Conservation (phyloP, 345 rosid species). For the Populus alba region DNA sequence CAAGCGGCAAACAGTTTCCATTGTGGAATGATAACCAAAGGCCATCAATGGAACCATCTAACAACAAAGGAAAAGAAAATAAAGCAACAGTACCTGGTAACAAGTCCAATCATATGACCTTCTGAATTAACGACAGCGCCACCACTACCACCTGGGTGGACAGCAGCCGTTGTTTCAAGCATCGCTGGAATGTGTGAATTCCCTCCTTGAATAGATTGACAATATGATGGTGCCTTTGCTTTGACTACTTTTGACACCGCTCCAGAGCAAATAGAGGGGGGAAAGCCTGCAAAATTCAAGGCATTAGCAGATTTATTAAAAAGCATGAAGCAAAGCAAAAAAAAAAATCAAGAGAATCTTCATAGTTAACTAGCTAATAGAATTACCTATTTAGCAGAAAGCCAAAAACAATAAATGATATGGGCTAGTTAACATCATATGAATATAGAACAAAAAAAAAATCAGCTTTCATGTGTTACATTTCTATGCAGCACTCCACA, state of each 20-base stretch:
- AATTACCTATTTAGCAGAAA: not conserved
- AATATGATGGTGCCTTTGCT: slow-evolving; percentile 33
- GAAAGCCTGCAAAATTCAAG: slow-evolving; percentile 45
- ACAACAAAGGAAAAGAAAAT: not conserved
- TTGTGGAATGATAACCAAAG: not conserved
- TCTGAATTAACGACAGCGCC: slow-evolving; percentile 78
- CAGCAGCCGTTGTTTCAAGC: slow-evolving; percentile 97
- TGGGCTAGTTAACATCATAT: not conserved
- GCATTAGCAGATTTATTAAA: not conserved
- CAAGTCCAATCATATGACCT: slow-evolving; percentile 86
- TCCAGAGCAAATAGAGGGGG: slow-evolving; percentile 80
- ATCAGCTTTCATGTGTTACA: not conserved
- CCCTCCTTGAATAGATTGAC: slow-evolving; percentile 29
- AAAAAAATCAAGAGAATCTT: not conserved
- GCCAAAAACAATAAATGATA: not conserved
- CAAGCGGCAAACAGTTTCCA: not conserved
- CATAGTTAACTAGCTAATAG: not conserved
- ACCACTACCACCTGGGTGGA: slow-evolving; percentile 95
- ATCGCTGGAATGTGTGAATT: slow-evolving; percentile 57
- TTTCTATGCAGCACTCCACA: not conserved
- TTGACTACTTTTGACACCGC: slow-evolving; percentile 81
- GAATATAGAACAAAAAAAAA: not conserved
- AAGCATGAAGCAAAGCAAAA: not conserved
- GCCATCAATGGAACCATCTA: not conserved
- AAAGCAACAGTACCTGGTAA: slow-evolving; percentile 57